These are phyloP conservation scores for carrot (Daucus carota) DNA, from an alignment of 129 eudicot species.

Conservation along the genomic window DNA sequence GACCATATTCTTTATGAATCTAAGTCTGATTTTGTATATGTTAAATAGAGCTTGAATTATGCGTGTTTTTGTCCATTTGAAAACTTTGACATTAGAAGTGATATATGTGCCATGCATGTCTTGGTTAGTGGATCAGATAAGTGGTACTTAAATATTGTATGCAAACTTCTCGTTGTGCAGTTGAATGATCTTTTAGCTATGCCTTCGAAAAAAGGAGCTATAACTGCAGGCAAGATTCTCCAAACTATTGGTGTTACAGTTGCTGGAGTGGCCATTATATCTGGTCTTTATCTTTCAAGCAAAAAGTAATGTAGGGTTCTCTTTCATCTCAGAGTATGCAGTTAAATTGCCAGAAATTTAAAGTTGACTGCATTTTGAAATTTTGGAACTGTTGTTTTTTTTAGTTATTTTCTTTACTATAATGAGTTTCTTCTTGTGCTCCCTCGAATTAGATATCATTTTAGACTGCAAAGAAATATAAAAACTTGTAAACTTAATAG, in stretches of 20 bases:
- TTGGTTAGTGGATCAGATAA: not conserved
- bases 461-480: not conserved
- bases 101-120: not conserved
- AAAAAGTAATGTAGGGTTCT: conserved; percentile 34
- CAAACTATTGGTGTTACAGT: conserved; percentile 58
- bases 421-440: not conserved
- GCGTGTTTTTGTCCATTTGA: not conserved
- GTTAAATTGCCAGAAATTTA: not conserved
- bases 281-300: conserved; percentile 69
- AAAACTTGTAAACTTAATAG: no score
- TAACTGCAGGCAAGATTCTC: conserved; percentile 45
- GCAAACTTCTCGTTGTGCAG: conserved; percentile 24
- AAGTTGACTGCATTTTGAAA: not conserved
- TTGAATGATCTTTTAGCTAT: conserved; percentile 47
- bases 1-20: not conserved
- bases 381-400: not conserved
- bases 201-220: conserved; percentile 36
- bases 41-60: no score
- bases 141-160: not conserved
- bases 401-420: not conserved
- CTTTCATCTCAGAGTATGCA: not conserved
- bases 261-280: conserved; percentile 70
- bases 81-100: not conserved
- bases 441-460: not conserved
- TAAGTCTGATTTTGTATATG: not conserved